These are phyloP conservation scores for Suillus tomentosus DNA, from an alignment of 768 basidiomycete species.

Conservation along the genomic window DNA sequence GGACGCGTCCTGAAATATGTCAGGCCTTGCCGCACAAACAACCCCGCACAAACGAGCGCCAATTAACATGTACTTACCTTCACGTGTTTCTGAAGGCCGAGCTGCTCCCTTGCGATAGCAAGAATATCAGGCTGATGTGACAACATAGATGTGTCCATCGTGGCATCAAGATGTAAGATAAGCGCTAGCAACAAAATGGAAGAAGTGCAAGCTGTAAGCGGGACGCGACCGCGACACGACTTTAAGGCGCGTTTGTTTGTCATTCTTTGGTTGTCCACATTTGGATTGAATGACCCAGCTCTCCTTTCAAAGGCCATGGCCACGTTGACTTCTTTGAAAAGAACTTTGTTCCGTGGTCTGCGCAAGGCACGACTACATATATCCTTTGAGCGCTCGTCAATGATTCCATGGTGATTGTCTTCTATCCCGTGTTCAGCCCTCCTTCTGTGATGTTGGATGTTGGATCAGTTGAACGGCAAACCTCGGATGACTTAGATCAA, in stretches of 20 bases:
- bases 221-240: neutral
- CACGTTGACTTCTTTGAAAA: neutral
- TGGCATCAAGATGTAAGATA: neutral
- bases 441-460: neutral
- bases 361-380: neutral
- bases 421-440: neutral
- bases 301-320: too few species aligned
- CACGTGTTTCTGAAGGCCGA: slow-evolving; percentile 13
- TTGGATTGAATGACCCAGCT: neutral
- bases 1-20: slow-evolving; percentile 4
- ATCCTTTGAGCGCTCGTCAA: neutral
- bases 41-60: slow-evolving; percentile 8
- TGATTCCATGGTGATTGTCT: neutral
- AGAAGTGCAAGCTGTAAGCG: neutral
- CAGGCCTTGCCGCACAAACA: neutral
- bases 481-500: neutral
- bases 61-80: slow-evolving; percentile 15
- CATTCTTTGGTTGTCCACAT: slow-evolving; percentile 3
- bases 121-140: slow-evolving; percentile 1
- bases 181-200: neutral
- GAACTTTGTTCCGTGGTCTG: neutral
- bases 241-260: slow-evolving; percentile 14
- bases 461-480: neutral
- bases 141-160: neutral
- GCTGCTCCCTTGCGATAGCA: slow-evolving; percentile 19